Conservation (phyloP, 1,139 yeast species). For the Debaryomycetaceae sp. region DNA sequence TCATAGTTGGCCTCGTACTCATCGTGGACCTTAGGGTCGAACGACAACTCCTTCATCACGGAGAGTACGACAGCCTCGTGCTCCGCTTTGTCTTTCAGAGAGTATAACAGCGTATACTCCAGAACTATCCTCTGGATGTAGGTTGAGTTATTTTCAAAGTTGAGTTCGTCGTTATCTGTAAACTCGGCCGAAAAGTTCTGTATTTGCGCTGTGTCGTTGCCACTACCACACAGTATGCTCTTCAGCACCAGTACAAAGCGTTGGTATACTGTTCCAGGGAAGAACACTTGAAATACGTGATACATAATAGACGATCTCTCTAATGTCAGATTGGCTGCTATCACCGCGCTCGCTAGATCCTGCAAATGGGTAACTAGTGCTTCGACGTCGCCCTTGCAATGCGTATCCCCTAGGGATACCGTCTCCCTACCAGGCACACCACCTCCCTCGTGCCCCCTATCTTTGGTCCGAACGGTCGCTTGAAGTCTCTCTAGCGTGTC, state of each 20-base stretch:
- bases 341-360: not conserved
- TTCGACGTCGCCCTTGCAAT: not conserved
- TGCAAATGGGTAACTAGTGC: not conserved
- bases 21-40: constrained; percentile 3
- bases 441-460: not conserved
- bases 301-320: not conserved
- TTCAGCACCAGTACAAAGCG: too few relatives aligned
- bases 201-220: not conserved
- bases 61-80: constrained; percentile 7
- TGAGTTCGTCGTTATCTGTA: constrained; percentile 1
- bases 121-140: not conserved
- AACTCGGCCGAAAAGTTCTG: not conserved
- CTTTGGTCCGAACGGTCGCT: not conserved
- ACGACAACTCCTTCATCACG: constrained; percentile 10
- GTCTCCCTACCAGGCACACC: not conserved
- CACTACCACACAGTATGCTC: not conserved
- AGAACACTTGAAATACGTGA: not conserved
- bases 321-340: not conserved
- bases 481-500: not conserved
- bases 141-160: not conserved
- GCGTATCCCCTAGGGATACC: not conserved
- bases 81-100: not conserved
- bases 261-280: not conserved
- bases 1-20: constrained; percentile 12
- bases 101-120: not conserved